Conservation (phyloP, 2,329 filamentous ascomycete species). For the Arthrobotrys megalospora region DNA sequence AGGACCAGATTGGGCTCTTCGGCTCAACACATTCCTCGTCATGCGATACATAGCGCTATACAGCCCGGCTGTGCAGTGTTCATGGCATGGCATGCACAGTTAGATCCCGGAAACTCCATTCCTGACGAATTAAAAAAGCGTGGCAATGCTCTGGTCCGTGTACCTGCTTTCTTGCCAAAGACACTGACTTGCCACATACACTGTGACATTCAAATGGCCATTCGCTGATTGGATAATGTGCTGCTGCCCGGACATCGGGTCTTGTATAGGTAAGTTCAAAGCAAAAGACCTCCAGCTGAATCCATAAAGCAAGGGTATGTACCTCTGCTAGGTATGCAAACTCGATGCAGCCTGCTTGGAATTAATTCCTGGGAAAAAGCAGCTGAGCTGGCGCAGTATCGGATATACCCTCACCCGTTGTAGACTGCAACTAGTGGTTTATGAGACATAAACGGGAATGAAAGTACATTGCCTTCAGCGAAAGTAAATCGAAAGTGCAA, state of each 20-base stretch:
- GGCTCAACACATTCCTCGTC: slow-evolving; percentile 50
- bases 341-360: not conserved
- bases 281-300: not conserved
- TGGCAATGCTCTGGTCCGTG: slow-evolving; percentile 18
- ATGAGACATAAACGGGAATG: not conserved
- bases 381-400: slow-evolving; percentile 10
- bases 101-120: slow-evolving; percentile 42
- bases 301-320: not conserved
- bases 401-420: not conserved
- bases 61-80: slow-evolving; percentile 5
- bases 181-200: slow-evolving; percentile 24
- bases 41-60: not conserved
- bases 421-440: not conserved
- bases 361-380: slow-evolving; percentile 5
- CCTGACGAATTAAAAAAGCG: slow-evolving; percentile 26
- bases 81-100: slow-evolving; percentile 8
- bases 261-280: slow-evolving; percentile 1
- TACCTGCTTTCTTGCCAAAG: slow-evolving; percentile 34
- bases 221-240: slow-evolving; percentile 3
- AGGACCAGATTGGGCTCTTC: not conserved
- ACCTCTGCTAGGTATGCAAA: not conserved
- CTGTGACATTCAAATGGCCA: slow-evolving; percentile 15
- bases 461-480: not conserved
- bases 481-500: not conserved
- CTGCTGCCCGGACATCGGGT: not conserved